Percentiles rank a stretch among this genome's conserved stretches.
Conservation (phyloP, 1,139 yeast species). For the Arxiozyma bovina region DNA sequence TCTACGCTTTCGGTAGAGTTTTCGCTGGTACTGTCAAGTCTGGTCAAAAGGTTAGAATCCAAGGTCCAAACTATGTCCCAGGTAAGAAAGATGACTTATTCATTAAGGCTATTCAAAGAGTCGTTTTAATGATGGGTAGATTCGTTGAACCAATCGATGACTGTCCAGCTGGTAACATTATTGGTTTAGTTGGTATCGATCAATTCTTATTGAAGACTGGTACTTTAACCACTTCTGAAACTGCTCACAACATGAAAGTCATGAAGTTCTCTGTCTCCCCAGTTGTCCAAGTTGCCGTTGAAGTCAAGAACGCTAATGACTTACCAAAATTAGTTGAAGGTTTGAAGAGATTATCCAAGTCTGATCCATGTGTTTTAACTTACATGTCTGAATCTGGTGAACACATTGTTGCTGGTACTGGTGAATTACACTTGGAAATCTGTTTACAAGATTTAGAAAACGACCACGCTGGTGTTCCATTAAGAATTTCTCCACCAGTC, state of each 20-base stretch:
- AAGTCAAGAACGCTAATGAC: conserved; percentile 98
- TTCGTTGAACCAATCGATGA: conserved; percentile 96
- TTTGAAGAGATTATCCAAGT: conserved; percentile 98
- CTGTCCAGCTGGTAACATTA: conserved; percentile 99
- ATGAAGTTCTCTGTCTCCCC: conserved; percentile 99
- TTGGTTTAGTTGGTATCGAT: conserved; percentile 99
- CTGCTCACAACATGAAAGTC: conserved; percentile 98
- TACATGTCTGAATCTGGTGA: conserved; percentile 91
- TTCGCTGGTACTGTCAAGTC: conserved; percentile 98
- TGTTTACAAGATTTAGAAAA: conserved; percentile 92
- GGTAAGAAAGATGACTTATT: conserved; percentile 97
- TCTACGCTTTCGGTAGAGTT: conserved; percentile 99
- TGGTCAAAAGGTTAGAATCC: conserved; percentile 99
- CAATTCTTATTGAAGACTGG: conserved; percentile 99
- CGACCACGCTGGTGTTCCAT: conserved; percentile 99
- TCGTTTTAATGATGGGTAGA: conserved; percentile 99
- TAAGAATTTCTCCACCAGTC: conserved; percentile 95
- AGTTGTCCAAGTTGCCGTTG: conserved; percentile 98
- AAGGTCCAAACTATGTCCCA: conserved; percentile 98
- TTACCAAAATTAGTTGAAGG: conserved; percentile 99
- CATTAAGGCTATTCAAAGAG: conserved; percentile 97
- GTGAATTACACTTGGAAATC: conserved; percentile 99
- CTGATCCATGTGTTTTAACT: conserved; percentile 96
- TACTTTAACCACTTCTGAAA: conserved; percentile 94
- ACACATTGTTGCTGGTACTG: conserved; percentile 99